phyloP scores from a whole-genome alignment of 495 filamentous ascomycete genomes.

The Apodospora peruviana region DNA sequence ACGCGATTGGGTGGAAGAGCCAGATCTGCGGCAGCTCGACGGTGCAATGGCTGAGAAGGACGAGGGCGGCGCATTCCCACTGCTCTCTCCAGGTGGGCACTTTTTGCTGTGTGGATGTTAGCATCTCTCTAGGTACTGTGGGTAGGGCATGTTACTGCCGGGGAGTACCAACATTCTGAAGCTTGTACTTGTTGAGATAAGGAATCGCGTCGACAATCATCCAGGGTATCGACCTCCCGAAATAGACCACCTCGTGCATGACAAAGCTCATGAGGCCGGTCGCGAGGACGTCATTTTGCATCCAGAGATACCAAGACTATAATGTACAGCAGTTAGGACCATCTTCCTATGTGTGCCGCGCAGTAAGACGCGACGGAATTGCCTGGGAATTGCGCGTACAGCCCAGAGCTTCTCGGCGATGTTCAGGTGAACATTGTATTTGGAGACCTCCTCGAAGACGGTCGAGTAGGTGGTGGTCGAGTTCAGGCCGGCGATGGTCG shows the following conservation, averaged over 20 bases:
- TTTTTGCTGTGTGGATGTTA: conserved; percentile 58
- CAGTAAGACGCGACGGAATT: background rate
- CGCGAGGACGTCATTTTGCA: conserved; percentile 93
- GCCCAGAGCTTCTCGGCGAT: conserved; percentile 81
- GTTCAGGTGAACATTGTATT: conserved; percentile 84
- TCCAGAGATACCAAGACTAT: conserved; percentile 84
- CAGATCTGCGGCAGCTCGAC: conserved; percentile 98
- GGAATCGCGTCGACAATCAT: conserved; percentile 86
- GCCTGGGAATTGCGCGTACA: conserved; percentile 43
- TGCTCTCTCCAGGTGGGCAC: conserved; percentile 85
- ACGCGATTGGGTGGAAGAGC: conserved; percentile 98
- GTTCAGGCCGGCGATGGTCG: conserved; percentile 45
- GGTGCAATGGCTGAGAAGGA: conserved; percentile 90
- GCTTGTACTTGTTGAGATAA: conserved; percentile 86
- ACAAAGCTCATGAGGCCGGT: conserved; percentile 95
- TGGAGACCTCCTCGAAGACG: conserved; percentile 80
- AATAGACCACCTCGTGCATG: conserved; percentile 93
- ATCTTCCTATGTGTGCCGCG: too few species aligned
- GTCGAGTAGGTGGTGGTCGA: conserved; percentile 64
- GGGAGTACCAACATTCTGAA: conserved; percentile 69
- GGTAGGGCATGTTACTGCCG: too few species aligned
- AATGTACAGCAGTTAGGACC: background rate
- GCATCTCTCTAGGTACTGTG: too few species aligned
- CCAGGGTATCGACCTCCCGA: conserved; percentile 88
- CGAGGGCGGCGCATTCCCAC: conserved; percentile 87